These are phyloP conservation scores for Plectosphaerella plurivora DNA, from an alignment of 2,329 filamentous ascomycete genomes.

Conservation along the genomic window DNA sequence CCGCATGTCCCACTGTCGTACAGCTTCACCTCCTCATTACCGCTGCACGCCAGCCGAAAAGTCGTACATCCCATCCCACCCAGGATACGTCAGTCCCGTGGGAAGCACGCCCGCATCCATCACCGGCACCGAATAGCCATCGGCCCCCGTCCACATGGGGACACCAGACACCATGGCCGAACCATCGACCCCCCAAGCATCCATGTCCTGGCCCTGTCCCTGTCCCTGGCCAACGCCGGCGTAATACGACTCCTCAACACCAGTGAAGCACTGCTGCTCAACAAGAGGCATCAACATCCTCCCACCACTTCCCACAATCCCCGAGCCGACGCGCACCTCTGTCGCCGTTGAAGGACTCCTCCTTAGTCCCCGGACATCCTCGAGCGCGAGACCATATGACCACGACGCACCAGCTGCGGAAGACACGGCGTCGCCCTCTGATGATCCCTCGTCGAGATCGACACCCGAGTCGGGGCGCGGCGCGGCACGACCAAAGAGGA, in stretches of 20 bases:
- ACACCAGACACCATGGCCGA: background rate
- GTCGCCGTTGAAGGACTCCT: constrained; percentile 9
- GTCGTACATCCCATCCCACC: background rate
- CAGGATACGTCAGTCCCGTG: background rate
- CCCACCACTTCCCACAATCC: background rate
- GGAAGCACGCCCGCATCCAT: background rate
- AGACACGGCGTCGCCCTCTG: constrained; percentile 21
- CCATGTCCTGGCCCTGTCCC: background rate
- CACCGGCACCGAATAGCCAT: background rate
- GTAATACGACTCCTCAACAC: background rate
- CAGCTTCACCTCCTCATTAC: background rate
- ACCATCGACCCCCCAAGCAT: background rate
- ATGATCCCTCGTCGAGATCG: constrained; percentile 28
- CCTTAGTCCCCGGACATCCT: constrained; percentile 5
- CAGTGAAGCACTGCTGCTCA: constrained; percentile 2
- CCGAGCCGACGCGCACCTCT: constrained; percentile 6
- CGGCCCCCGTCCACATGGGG: background rate
- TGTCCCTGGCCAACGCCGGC: background rate
- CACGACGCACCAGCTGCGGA: background rate
- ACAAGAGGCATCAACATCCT: constrained; percentile 9
- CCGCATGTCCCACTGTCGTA: constrained; percentile 5
- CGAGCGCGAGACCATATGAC: background rate
- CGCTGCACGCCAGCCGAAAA: constrained; percentile 1
- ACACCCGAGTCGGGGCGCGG: constrained; percentile 33
- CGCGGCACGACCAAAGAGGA: constrained; percentile 6